Base-by-base conservation (phyloP, 345 rosid species). In the Ricinus communis region DNA sequence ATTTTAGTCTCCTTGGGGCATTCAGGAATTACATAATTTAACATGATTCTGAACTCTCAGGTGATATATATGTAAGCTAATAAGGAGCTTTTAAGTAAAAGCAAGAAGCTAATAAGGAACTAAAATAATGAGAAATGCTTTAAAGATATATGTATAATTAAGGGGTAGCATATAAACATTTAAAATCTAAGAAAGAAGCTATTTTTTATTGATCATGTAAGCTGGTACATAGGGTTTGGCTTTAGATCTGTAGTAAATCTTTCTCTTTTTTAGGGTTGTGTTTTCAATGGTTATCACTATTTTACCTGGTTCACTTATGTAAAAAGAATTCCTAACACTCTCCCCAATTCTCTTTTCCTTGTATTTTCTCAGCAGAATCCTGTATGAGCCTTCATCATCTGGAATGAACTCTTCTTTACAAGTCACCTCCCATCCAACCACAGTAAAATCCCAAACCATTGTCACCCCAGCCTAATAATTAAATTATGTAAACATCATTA, bases 361-460 rank as follows among this genome's bases (percentile, higher is more conserved):
- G 43, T 43, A 56, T 5, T 41, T 70, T 5, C 66, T 66, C 1
- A 89, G 69, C 77, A 81, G 41, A 43, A 85, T 80, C 11, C 8
- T 74, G 76, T 87, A 89, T 0, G 90, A 87, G 14, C 94, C 87
- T 59, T 89, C 94, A 52, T 87, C 90, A 1, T 84, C 83, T 0
- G 89, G 94, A 30, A 87, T 56, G 84, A 89, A 87, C 77, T 82
- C 83, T 61, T 89, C 90, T 79, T 76, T 85, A 74, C 76, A 85
- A 3, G 38, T 10, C 55, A 84, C 84, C 1, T 85, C 86, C 87
- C 88, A 79, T 77, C 87, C 89, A 21, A 84, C 82, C 65, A 83
- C 85, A 0, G 85, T 81, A 19, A 82, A 56, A 40, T 88, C 90
- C 93, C 89, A 86, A 0, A 66, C 50, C 28, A 85, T 24, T 7